Percentiles rank a stretch among this genome's conserved stretches.
phyloP scores from a whole-genome alignment of 305 asterid species.

The Fraxinus sp. region DNA sequence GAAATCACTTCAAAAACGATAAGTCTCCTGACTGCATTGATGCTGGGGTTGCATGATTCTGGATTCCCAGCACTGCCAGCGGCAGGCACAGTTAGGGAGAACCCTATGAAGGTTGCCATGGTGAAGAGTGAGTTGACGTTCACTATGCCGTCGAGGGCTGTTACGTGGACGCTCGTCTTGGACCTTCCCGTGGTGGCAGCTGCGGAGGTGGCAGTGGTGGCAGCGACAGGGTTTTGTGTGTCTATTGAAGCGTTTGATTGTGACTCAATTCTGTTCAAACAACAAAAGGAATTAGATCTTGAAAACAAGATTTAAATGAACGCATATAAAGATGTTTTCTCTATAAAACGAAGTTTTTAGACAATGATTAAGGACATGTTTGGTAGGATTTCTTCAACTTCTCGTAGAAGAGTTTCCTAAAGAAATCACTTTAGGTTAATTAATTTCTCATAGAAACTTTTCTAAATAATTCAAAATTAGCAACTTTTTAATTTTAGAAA shows the following conservation, averaged over 20 bases:
- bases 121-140: conserved; percentile 51
- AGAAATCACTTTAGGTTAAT: neutral
- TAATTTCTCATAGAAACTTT: too few species aligned
- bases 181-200: neutral
- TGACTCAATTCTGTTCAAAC: conserved; percentile 13
- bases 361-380: neutral
- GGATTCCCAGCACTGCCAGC: conserved; percentile 14
- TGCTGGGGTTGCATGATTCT: conserved; percentile 30
- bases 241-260: conserved; percentile 11
- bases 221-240: neutral
- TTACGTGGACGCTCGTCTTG: conserved; percentile 33
- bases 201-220: neutral
- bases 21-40: conserved; percentile 9
- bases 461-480: too few species aligned
- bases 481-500: too few species aligned
- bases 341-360: neutral
- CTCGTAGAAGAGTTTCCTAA: neutral
- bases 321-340: neutral
- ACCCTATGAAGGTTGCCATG: conserved; percentile 36
- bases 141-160: conserved; percentile 41
- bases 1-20: conserved; percentile 31
- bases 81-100: conserved; percentile 31
- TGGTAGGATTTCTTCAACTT: neutral
- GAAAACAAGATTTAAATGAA: neutral
- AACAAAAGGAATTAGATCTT: neutral